Base-by-base conservation (phyloP, 2,329 filamentous ascomycete genomes). In the Biscogniauxia mediterranea region DNA sequence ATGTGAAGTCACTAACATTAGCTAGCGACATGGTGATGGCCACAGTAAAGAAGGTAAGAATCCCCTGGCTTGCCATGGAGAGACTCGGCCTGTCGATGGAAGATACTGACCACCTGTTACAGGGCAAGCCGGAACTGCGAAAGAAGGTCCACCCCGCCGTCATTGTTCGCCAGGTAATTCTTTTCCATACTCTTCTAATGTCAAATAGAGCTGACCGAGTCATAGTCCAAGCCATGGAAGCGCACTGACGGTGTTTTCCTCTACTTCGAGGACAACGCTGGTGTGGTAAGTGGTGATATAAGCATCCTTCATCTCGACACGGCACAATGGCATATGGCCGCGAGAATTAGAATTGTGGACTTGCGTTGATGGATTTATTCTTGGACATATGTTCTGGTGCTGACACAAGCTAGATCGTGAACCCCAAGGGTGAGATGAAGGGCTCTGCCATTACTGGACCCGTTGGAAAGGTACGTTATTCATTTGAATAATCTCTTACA, bases 341-440 rank as follows among this genome's bases (percentile, higher is more conserved):
- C n/a, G n/a, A n/a, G n/a, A n/a, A n/a, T n/a, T n/a, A n/a, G n/a
- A n/a, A n/a, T n/a, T n/a, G n/a, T n/a, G n/a, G n/a, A n/a, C n/a
- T n/a, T n/a, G n/a, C n/a, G n/a, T 42, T 15, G 64, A 49, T 32
- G 21, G 25, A 11, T 26, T 5, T 3, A 26, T 19, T 23, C 38
- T n/a, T 49, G 20, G 17, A 42, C n/a, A 23, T 15, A 19, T 9
- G 15, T 38, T 28, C n/a, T 5, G 11, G 46, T 61, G 71, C 80
- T 83, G 71, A 84, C 73, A 21, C 11, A 1, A 0, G 19, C 49
- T 77, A 95, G 91, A 99, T 99, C 78, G 95, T 99, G 87, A 99
- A 99, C 88, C 93, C 94, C 83, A 99, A 99, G 91, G 95, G 95
- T 85, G 95, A 99, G 86, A 99, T 99, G 95, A 99, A 99, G 91